These are phyloP conservation scores for Cyclospora cayetanensis DNA, from an alignment of 169 alveolate species.

Conservation along the genomic window DNA sequence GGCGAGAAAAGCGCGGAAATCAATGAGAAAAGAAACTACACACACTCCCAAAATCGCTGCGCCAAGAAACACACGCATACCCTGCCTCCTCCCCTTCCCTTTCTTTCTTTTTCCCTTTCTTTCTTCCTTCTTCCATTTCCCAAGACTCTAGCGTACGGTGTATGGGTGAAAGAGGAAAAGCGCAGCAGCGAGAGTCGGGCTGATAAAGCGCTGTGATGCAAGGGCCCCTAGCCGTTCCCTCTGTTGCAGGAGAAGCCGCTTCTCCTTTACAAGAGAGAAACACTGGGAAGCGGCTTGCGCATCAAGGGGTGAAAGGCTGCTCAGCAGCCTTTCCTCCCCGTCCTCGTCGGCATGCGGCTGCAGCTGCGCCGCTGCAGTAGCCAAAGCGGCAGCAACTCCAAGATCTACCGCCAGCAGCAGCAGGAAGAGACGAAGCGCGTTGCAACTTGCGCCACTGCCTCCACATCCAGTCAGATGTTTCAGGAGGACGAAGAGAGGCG, in stretches of 20 bases:
- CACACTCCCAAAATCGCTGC: too few species aligned
- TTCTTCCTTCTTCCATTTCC: too few species aligned
- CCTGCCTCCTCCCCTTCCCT: too few species aligned
- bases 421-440: neutral
- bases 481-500: neutral
- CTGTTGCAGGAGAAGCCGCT: neutral
- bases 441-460: slow-evolving; percentile 6
- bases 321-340: neutral
- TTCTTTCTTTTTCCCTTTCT: too few species aligned
- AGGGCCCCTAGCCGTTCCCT: neutral
- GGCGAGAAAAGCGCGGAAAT: neutral
- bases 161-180: slow-evolving; percentile 3
- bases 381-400: neutral
- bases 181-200: slow-evolving; percentile 1
- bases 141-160: neutral
- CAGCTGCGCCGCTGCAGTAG: slow-evolving; percentile 6
- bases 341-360: neutral
- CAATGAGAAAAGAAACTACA: neutral
- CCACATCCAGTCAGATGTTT: neutral
- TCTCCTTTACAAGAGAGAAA: neutral
- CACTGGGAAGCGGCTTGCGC: neutral
- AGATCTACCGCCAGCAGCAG: slow-evolving; percentile 20
- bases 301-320: neutral
- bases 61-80: too few species aligned
- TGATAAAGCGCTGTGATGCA: neutral